phyloP scores from a whole-genome alignment of 495 filamentous ascomycete species.

The Ascodesmis nigricans region DNA sequence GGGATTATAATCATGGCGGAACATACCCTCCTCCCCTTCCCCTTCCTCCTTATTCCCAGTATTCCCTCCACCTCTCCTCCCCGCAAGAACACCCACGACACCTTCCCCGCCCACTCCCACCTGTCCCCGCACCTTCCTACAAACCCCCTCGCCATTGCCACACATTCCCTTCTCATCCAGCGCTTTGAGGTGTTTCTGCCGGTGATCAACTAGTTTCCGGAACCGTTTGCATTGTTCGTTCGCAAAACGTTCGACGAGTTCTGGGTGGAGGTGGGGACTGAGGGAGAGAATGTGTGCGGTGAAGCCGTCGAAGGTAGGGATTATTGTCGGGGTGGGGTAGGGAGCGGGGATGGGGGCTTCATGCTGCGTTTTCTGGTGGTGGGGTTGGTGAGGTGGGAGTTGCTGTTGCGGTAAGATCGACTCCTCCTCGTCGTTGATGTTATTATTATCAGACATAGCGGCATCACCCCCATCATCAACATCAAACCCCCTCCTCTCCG shows the following conservation, averaged over 20 bases:
- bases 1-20: too few relatives aligned
- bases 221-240: conserved; percentile 60
- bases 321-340: conserved; percentile 16
- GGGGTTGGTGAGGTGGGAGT: conserved; percentile 27
- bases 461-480: conserved; percentile 22
- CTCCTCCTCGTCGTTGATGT: conserved; percentile 32
- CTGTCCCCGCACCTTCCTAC: conserved; percentile 9
- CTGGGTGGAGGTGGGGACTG: conserved; percentile 45
- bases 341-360: conserved; percentile 22
- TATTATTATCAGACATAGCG: conserved; percentile 27
- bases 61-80: conserved; percentile 17
- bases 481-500: conserved; percentile 11
- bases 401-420: conserved; percentile 27
- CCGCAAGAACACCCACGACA: conserved; percentile 26
- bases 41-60: conserved; percentile 23
- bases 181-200: conserved; percentile 41
- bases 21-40: too few relatives aligned
- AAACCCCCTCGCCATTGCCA: conserved; percentile 9
- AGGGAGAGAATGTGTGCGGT: conserved; percentile 47
- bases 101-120: conserved; percentile 24
- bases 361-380: too few relatives aligned
- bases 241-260: conserved; percentile 62
- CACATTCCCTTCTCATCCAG: conserved; percentile 12
- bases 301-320: conserved; percentile 59
- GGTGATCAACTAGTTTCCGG: conserved; percentile 50